Percentiles rank a stretch among this genome's conserved stretches.
These are phyloP conservation scores for Berberis vulgaris DNA, from an alignment of 164 flowering plant genomes.

Conservation along the genomic window DNA sequence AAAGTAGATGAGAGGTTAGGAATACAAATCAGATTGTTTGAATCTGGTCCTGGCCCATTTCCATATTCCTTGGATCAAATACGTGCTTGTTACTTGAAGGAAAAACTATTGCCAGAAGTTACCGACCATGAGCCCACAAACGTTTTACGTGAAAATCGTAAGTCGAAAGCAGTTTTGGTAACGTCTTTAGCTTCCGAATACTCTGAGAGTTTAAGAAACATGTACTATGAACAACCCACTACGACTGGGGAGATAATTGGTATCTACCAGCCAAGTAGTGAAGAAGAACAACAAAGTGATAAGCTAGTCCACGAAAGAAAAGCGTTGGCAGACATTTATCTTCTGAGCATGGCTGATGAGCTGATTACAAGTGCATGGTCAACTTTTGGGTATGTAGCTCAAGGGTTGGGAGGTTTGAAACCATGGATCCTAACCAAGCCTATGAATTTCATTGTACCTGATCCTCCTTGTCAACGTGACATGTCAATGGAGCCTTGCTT, in stretches of 20 bases:
- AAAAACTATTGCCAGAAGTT: constrained; percentile 24
- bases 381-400: constrained; percentile 90
- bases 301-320: constrained; percentile 55
- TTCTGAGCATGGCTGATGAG: constrained; percentile 59
- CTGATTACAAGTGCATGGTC: constrained; percentile 83
- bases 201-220: constrained; percentile 17
- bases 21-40: constrained; percentile 69
- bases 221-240: no score
- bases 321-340: constrained; percentile 86
- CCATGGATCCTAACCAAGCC: constrained; percentile 38
- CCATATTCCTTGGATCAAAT: constrained; percentile 66
- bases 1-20: constrained; percentile 69
- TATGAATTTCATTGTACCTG: constrained; percentile 47
- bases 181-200: constrained; percentile 62
- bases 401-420: constrained; percentile 57
- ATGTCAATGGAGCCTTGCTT: constrained; percentile 91
- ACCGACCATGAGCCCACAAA: constrained; percentile 13
- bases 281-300: constrained; percentile 55
- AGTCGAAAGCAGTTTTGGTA: constrained; percentile 47
- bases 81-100: constrained; percentile 39
- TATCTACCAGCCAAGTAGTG: constrained; percentile 48
- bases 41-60: constrained; percentile 45
- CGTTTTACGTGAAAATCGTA: constrained; percentile 14
- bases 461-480: constrained; percentile 69
- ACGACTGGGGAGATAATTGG: no score